Conservation (phyloP, 139 green algal genomes). For the Chlamydomonas incerta region DNA sequence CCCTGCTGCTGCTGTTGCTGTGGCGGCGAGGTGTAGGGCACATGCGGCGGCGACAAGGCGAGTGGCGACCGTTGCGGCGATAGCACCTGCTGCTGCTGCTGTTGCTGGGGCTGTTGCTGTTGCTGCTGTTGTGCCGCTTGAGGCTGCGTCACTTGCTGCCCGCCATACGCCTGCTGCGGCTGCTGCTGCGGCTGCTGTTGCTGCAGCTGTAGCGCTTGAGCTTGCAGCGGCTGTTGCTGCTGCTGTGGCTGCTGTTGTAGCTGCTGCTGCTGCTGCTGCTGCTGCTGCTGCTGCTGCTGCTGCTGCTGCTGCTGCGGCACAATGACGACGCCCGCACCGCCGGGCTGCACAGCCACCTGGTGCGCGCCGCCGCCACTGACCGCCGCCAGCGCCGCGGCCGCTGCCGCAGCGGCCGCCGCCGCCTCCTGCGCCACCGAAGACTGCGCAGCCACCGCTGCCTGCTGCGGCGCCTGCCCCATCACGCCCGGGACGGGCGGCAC, state of each 20-base stretch:
- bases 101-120: not conserved
- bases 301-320: constrained; percentile 3
- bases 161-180: not conserved
- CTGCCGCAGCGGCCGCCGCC: not conserved
- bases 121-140: not conserved
- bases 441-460: no score
- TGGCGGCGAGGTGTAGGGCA: no score
- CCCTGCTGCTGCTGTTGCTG: constrained; percentile 2
- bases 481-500: not conserved
- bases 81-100: constrained; percentile 12
- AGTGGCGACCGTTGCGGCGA: not conserved
- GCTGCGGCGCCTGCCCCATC: not conserved
- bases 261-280: not conserved
- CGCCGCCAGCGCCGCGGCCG: not conserved
- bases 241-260: not conserved
- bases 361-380: not conserved
- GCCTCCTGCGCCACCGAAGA: not conserved
- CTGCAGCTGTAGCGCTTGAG: no score
- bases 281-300: not conserved
- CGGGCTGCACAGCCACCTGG: not conserved
- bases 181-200: not conserved
- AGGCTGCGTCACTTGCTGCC: not conserved
- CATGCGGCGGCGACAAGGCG: not conserved
- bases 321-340: not conserved
- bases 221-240: not conserved